These are phyloP conservation scores for Dactylellina haptotyla DNA, from an alignment of 2,329 filamentous ascomycete genomes.

Conservation along the genomic window DNA sequence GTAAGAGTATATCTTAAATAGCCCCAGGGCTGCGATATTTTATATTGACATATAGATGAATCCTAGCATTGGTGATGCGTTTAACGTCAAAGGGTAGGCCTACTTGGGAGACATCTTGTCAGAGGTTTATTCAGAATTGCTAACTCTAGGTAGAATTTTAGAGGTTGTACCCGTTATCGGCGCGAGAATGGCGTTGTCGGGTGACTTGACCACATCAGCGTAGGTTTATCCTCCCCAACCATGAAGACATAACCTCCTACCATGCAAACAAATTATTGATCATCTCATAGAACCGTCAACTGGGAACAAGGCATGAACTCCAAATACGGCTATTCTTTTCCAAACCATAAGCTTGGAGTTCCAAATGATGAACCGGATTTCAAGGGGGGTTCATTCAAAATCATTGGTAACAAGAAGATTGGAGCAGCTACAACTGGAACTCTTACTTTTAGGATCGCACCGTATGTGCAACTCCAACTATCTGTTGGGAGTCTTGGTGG, in stretches of 20 bases:
- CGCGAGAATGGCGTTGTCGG: constrained; percentile 30
- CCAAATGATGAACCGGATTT: constrained; percentile 12
- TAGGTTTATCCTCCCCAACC: constrained; percentile 10
- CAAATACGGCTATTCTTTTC: constrained; percentile 42
- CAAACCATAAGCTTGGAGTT: constrained; percentile 37
- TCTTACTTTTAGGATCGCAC: constrained; percentile 33
- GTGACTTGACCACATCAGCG: constrained; percentile 44
- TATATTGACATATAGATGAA: constrained; percentile 23
- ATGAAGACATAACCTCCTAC: neutral
- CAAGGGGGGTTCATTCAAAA: constrained; percentile 14
- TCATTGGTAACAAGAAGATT: constrained; percentile 38
- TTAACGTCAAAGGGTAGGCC: constrained; percentile 46
- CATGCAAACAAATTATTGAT: constrained; percentile 8
- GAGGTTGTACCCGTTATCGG: constrained; percentile 38
- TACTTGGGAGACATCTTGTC: neutral
- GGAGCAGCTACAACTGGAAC: constrained; percentile 14
- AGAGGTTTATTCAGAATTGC: neutral
- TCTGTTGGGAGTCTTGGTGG: constrained; percentile 29
- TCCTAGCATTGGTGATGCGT: constrained; percentile 36
- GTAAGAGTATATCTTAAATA: constrained; percentile 15
- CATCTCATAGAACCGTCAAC: constrained; percentile 35
- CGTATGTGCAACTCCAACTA: constrained; percentile 37
- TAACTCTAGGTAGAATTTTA: constrained; percentile 30
- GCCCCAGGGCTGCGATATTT: neutral
- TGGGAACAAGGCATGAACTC: constrained; percentile 31